Conservation (phyloP, 495 filamentous ascomycete species). For the Daldinia loculata region DNA sequence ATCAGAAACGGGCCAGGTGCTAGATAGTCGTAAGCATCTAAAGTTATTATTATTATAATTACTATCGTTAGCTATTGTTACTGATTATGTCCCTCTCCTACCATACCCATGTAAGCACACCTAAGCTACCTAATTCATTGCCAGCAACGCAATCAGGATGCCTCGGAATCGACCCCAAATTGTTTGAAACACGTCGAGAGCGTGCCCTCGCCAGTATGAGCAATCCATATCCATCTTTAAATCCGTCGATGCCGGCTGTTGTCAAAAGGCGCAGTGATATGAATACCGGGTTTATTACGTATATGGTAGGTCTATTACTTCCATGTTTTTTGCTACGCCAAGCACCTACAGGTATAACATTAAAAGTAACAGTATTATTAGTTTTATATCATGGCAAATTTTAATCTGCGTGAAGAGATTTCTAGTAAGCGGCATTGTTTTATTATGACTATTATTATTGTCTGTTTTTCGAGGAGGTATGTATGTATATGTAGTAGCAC, state of each 20-base stretch:
- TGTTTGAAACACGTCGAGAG: slow-evolving; percentile 18
- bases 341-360: slow-evolving; percentile 9
- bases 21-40: slow-evolving; percentile 18
- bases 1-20: background rate
- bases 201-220: slow-evolving; percentile 17
- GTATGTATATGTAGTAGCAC: background rate
- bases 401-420: background rate
- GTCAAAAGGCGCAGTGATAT: slow-evolving; percentile 31
- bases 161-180: slow-evolving; percentile 32
- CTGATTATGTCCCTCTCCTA: background rate
- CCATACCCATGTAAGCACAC: slow-evolving; percentile 30
- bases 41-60: slow-evolving; percentile 4
- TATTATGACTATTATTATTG: slow-evolving; percentile 2
- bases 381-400: background rate
- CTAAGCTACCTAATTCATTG: background rate
- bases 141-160: slow-evolving; percentile 17
- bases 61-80: slow-evolving; percentile 3
- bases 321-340: slow-evolving; percentile 10
- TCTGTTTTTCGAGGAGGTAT: background rate
- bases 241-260: slow-evolving; percentile 34
- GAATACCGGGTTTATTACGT: slow-evolving; percentile 19
- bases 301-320: slow-evolving; percentile 12
- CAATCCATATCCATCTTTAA: slow-evolving; percentile 19
- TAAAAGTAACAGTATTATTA: slow-evolving; percentile 14
- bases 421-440: background rate